A percentile compares a stretch with the other conserved stretches of the same genome.
These are phyloP conservation scores for Lepidopterella palustris DNA, from an alignment of 495 filamentous ascomycete species.

Conservation along the genomic window DNA sequence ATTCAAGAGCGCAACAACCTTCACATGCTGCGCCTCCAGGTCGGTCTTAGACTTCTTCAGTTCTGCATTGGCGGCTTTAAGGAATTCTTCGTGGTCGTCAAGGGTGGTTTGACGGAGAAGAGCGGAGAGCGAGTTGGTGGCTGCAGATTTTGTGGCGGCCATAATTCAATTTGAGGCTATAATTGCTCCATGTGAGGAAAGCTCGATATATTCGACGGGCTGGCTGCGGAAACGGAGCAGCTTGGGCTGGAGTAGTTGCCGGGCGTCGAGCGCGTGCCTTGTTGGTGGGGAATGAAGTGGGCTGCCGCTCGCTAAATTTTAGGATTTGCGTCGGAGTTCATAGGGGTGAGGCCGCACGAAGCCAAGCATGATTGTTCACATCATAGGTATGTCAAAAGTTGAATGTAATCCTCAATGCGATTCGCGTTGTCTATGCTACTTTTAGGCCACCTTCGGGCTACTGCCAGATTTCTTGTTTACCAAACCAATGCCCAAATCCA, in stretches of 20 bases:
- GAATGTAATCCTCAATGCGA: no score
- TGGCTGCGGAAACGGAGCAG: no score
- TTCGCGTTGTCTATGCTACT: background rate
- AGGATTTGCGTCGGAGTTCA: background rate
- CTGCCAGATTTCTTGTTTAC: background rate
- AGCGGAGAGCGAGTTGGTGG: constrained; percentile 43
- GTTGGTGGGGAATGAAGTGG: constrained; percentile 3
- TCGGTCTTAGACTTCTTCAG: constrained; percentile 60
- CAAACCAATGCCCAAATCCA: background rate
- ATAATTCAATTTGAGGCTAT: background rate
- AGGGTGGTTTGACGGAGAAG: constrained; percentile 55
- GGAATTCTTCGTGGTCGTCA: constrained; percentile 67
- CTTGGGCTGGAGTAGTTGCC: background rate
- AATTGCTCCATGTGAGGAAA: background rate
- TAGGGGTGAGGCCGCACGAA: background rate
- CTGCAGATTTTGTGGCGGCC: constrained; percentile 10
- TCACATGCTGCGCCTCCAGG: constrained; percentile 64
- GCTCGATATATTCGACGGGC: background rate
- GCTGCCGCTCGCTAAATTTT: constrained; percentile 10
- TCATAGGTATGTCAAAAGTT: no score
- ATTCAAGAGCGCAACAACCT: constrained; percentile 79
- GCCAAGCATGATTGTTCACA: no score
- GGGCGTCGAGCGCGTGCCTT: background rate
- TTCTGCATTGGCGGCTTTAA: constrained; percentile 62
- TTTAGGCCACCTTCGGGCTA: background rate